Percentiles rank a stretch among this genome's conserved stretches.
phyloP scores from a whole-genome alignment of 768 basidiomycete species.

The Clathrus columnatus region DNA sequence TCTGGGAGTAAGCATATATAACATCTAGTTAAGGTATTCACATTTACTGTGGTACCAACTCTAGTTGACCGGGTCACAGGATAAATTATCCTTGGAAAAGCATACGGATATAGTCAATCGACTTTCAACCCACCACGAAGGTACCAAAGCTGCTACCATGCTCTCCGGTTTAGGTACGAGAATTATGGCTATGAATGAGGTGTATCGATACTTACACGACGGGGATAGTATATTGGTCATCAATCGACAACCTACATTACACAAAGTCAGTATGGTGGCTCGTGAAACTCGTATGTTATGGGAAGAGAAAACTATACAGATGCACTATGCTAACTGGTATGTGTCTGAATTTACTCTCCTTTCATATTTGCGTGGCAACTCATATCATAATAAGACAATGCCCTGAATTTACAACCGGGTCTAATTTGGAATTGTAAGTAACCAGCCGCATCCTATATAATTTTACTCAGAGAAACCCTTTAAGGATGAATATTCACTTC shows the following conservation, averaged over 20 bases:
- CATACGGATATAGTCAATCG: constrained; percentile 93
- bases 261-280: constrained; percentile 99
- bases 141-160: constrained; percentile 32
- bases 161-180: constrained; percentile 61
- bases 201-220: constrained; percentile 88
- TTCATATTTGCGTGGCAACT: constrained; percentile 55
- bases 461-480: constrained; percentile 14
- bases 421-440: constrained; percentile 21
- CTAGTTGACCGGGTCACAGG: constrained; percentile 36
- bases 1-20: constrained; percentile 88
- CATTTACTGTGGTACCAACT: constrained; percentile 4
- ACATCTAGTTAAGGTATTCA: constrained; percentile 50
- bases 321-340: constrained; percentile 99
- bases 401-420: neutral
- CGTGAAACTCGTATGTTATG: constrained; percentile 85
- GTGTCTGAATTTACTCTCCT: neutral
- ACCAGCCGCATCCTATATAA: constrained; percentile 26
- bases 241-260: constrained; percentile 95
- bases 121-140: constrained; percentile 83
- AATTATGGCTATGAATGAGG: constrained; percentile 82
- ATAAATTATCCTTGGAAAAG: constrained; percentile 79
- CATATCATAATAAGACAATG: constrained; percentile 73
- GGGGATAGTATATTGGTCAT: constrained; percentile 94
- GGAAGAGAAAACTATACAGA: constrained; percentile 97
- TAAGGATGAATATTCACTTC: constrained; percentile 99